These are phyloP conservation scores for Leccinum uliginosum DNA, from an alignment of 768 basidiomycete genomes.

Conservation along the genomic window DNA sequence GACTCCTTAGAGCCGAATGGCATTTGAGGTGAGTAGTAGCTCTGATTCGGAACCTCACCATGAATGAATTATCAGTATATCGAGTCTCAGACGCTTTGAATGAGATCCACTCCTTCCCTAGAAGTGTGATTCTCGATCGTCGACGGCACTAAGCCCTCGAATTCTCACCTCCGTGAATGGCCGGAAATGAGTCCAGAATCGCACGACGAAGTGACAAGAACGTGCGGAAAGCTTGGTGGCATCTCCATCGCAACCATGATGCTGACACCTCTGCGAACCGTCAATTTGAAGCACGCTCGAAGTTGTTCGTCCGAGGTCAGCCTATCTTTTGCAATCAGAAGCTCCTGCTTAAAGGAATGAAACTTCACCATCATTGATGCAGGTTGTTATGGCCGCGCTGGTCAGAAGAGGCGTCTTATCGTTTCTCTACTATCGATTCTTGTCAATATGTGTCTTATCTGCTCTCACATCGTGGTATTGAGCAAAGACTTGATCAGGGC, in stretches of 20 bases:
- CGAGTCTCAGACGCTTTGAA: no score
- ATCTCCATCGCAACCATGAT: slow-evolving; percentile 69
- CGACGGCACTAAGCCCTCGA: background rate
- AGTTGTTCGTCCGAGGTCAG: slow-evolving; percentile 16
- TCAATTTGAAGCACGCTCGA: background rate
- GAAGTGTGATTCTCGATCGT: no score
- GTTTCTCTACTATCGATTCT: no score
- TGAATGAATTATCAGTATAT: no score
- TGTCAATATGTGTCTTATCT: no score
- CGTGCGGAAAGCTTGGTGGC: slow-evolving; percentile 58
- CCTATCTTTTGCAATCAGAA: slow-evolving; percentile 63
- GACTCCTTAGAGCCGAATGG: background rate
- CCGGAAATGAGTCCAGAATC: slow-evolving; percentile 63
- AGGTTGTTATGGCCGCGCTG: background rate
- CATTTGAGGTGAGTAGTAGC: background rate
- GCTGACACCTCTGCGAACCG: slow-evolving; percentile 42
- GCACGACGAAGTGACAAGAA: slow-evolving; percentile 78
- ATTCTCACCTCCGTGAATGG: slow-evolving; percentile 51
- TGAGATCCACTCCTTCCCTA: no score
- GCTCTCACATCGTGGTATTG: no score
- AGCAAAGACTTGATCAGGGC: no score
- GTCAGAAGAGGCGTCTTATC: background rate
- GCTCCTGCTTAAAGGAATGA: slow-evolving; percentile 10
- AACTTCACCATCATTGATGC: background rate
- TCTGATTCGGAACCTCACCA: no score